Evolutionary conservation across 352 stramenopile genomes (phyloP), one percentile per base, ranked within the genome.

Genomic region (Phytophthora pini): DNA sequence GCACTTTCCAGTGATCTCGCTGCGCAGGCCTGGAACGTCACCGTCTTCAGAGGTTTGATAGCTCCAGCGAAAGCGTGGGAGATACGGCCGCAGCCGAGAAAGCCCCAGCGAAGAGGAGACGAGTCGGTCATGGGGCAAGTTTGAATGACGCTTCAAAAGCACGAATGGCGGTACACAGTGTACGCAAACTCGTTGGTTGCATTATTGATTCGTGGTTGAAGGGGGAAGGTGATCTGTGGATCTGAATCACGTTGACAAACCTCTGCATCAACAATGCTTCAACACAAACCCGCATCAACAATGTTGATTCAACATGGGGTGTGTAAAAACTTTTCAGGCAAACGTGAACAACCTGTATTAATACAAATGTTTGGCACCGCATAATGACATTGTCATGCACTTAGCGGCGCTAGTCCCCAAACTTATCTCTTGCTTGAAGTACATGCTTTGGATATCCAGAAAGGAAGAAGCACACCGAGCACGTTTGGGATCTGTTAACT

Each of bases 21-120:
- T 3, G 80, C 80, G 36, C 80, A 89, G 5, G 77, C 80, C 24
- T 76, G 64, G 29, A 81, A 26, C 22, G 47, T 17, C 4, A 72
- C 69, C 13, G 49, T 56, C 20, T 75, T 24, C 13, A 83, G 45
- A 15, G 50, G 34, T 41, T 77, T 75, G 39, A 84, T 76, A 34
- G 75, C 78, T 54, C 65, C 74, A 31, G 41, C 72, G 38, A 88
- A 88, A 63, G 84, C 79, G 48, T 67, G 68, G 1, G 64, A 74
- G 60, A 89, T 89, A 38, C 74, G 74, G 34, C 77, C 80, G 61
- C 77, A 89, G 48, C 80, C 77, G 48, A 84, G 68, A 55, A 81
- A 84, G 7, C 76, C 76, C 72, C 76, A 84, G 24, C 70, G 73
- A 6, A 81, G 73, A 41, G 67, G 56, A 36, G 31, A 36, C 31